Base-by-base conservation (phyloP, 2,329 filamentous ascomycete genomes). In the Pyricularia sp. region DNA sequence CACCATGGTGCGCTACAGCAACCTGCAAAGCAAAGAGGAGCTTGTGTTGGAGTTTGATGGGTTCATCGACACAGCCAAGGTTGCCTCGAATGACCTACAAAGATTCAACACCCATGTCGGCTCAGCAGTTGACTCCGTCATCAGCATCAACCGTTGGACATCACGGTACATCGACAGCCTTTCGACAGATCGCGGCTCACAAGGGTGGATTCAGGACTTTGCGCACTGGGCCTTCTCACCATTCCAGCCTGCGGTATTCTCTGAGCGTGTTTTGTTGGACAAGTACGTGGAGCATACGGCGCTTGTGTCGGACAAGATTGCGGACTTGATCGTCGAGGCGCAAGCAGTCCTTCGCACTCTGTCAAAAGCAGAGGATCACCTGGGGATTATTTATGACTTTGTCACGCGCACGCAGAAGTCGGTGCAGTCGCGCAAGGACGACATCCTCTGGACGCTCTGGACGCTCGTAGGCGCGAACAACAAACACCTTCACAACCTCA, bases 51-150 rank as follows among this genome's bases (percentile, higher is more conserved):
- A 94, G 76, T 91, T 96, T 69, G 86, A 91, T 71, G 86, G 86
- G 66, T 96, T 94, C 78, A 87, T 95, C 72, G 87, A 90, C 11
- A 88, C 86, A 0, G 88, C 90, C 1, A 82, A 87, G 3, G 82
- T 84, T 65, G 88, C 90, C 1, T 87, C 90, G 4, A 82, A 84
- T 64, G 88, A 91, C 69, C 82, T 95, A 4, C 88, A 90, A 70
- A 85, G 84, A 69, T 95, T 94, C 83, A 94, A 94, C 78, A 88
- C 86, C 0, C 89, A 90, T 72, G 89, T 94, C 72, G 90, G 90
- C 4, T 84, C 87, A 12, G 88, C 90, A 1, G 88, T 94, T 50
- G 92, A 94, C 74, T 86, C 86, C 50, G 88, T 94, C 66, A 88
- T 94, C 70, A 86, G 84, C 71, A 92, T 91, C 69, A 93, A 92